Percentiles rank a stretch among this genome's conserved stretches.
Conservation (phyloP, 345 rosid genomes). For the Ailanthus altissimus region DNA sequence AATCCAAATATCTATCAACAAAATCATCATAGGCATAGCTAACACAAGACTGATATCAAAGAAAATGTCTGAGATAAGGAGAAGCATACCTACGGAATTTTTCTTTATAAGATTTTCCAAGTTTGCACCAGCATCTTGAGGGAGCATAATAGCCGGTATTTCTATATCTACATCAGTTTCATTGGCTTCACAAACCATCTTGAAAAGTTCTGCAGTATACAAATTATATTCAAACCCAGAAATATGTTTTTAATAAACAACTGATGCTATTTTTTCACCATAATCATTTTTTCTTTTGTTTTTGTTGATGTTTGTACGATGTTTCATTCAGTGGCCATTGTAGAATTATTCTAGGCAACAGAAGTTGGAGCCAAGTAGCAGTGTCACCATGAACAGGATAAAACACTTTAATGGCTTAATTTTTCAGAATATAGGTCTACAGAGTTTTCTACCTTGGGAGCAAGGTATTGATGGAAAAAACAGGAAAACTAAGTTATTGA, state of each 20-base stretch:
- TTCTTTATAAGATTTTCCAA: constrained; percentile 42
- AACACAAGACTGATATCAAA: constrained; percentile 3
- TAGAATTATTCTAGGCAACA: neutral
- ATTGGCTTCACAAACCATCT: constrained; percentile 88
- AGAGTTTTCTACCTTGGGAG: neutral
- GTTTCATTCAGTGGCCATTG: neutral
- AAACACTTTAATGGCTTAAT: neutral
- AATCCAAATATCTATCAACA: constrained; percentile 3
- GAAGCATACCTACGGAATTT: constrained; percentile 44
- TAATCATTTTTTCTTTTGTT: neutral
- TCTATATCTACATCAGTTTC: constrained; percentile 64
- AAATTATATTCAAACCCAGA: constrained; percentile 17
- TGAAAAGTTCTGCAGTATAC: constrained; percentile 74
- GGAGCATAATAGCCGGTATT: constrained; percentile 93
- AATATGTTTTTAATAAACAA: neutral
- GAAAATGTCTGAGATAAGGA: constrained; percentile 4
- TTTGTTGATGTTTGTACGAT: neutral
- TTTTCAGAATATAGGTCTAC: neutral
- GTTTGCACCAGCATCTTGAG: constrained; percentile 83
- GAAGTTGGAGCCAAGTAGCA: neutral
- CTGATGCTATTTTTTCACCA: neutral
- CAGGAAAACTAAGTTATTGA: neutral
- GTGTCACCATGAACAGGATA: neutral
- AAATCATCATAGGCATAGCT: constrained; percentile 5
- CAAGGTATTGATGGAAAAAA: neutral